Evolutionary conservation across 495 filamentous ascomycete species (phyloP), one percentile per base, ranked within the genome.

Genomic region (Chaetomium fimeti): DNA sequence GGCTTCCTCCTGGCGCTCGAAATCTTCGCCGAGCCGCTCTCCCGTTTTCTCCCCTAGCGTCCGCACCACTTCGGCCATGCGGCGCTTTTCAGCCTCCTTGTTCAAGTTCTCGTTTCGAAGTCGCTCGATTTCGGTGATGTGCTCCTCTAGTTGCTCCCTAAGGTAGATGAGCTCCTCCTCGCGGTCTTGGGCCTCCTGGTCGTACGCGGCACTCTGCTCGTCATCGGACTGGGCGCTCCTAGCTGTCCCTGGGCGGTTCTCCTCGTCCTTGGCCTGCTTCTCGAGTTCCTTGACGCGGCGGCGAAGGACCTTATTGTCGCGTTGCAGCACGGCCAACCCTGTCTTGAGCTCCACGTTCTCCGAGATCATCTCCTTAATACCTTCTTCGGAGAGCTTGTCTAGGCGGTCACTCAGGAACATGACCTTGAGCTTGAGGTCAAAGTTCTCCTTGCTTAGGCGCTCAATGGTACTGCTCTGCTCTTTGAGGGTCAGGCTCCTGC

Each of bases 401-500:
- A 98, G 76, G 12, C 93, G 89, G 69, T 97, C 92, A 70, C 93
- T 94, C 38, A 98, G 84, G 70, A 96, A 98, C 78, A 96, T 93
- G 56, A 98, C 94, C 75, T 96, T 92, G 75, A 98, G 88, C 76
- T 98, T 98, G 45, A 98, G 81, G 71, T 97, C 94, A 72, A 98
- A 98, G 67, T 98, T 98, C 71, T 93, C 90, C 76, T 98, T 98
- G 64, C 90, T 92, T 7, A 98, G 83, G 29, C 92, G 87, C 73
- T 98, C 94, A 65, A 98, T 97, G 25, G 92, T 97, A 72, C 89
- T 94, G 67, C 91, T 96, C 75, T 98, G 94, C 74, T 98, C 94
- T 75, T 98, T 97, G 16, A 98, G 79, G 0, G 95, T 98, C 79
- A 98, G 82, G 66, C 87, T 94, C 69, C 88, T 91, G 47, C 89